Evolutionary conservation across 345 rosid species (phyloP).

Genomic region (Mercurialis annua): DNA sequence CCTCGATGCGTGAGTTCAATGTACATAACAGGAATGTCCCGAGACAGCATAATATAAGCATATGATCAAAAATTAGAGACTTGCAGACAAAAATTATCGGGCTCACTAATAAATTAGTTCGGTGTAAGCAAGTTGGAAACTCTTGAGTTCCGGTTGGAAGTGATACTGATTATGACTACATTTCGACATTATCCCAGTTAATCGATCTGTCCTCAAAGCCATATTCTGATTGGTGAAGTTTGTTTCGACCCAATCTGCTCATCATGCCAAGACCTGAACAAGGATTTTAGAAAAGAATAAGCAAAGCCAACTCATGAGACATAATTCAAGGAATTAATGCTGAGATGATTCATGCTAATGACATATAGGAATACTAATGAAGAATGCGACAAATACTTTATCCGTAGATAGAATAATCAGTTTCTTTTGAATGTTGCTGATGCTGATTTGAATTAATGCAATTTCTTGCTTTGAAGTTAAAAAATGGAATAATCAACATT

Average conservation of each 20-base stretch:
- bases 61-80: not conserved
- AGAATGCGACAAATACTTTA: not conserved
- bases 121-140: not conserved
- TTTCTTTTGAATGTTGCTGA: too few species aligned
- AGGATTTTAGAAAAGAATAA: not conserved
- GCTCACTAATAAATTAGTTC: not conserved
- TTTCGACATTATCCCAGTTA: slow-evolving; percentile 56
- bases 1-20: not conserved
- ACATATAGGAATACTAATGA: not conserved
- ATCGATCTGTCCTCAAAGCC: slow-evolving; percentile 43
- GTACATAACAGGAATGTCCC: not conserved
- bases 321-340: not conserved
- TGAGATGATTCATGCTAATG: not conserved
- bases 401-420: too few species aligned
- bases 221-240: slow-evolving; percentile 42
- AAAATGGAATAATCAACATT: not conserved
- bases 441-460: too few species aligned
- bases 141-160: not conserved
- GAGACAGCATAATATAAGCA: not conserved
- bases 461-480: not conserved
- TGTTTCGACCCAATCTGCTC: slow-evolving; percentile 57
- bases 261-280: slow-evolving; percentile 72
- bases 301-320: not conserved
- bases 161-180: slow-evolving; percentile 23
- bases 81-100: slow-evolving; percentile 1